Conservation (phyloP, 139 green algal genomes). For the Micractinium sp. region DNA sequence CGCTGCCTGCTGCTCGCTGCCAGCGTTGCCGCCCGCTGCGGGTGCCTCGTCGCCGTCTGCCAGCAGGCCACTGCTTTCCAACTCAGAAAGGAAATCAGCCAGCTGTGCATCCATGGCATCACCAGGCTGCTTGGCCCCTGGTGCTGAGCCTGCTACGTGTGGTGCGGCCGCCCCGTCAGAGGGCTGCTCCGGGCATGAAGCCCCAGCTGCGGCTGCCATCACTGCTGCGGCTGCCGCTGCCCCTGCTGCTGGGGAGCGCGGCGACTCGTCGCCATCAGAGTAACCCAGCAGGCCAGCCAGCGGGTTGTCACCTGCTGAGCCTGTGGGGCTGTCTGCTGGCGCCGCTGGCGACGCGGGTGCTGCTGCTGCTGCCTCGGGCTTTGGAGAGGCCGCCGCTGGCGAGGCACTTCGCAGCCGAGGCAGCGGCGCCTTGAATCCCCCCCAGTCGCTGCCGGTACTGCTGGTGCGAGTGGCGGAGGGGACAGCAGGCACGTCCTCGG, state of each 20-base stretch:
- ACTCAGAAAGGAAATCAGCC: constrained; percentile 76
- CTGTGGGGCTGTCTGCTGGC: background rate
- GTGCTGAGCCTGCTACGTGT: background rate
- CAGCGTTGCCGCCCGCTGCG: background rate
- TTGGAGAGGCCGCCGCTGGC: background rate
- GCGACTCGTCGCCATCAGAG: constrained; percentile 2
- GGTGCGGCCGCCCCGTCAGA: background rate
- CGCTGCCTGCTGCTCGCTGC: background rate
- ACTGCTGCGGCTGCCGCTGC: background rate
- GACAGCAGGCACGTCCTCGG: background rate
- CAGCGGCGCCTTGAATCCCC: constrained; percentile 7
- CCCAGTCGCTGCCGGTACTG: background rate
- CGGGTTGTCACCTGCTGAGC: constrained; percentile 19
- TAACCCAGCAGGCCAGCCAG: constrained; percentile 46
- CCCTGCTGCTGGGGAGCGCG: background rate
- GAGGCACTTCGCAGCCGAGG: constrained; percentile 2
- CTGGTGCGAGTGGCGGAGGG: background rate
- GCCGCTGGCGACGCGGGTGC: background rate
- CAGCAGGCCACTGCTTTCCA: constrained; percentile 79
- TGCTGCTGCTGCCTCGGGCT: background rate
- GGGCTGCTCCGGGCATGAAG: background rate
- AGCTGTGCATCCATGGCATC: constrained; percentile 59
- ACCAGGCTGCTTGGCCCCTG: background rate
- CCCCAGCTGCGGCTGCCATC: background rate
- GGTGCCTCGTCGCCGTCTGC: constrained; percentile 31